phyloP scores from a whole-genome alignment of 2,329 filamentous ascomycete genomes.

The Stemphylium beticola region DNA sequence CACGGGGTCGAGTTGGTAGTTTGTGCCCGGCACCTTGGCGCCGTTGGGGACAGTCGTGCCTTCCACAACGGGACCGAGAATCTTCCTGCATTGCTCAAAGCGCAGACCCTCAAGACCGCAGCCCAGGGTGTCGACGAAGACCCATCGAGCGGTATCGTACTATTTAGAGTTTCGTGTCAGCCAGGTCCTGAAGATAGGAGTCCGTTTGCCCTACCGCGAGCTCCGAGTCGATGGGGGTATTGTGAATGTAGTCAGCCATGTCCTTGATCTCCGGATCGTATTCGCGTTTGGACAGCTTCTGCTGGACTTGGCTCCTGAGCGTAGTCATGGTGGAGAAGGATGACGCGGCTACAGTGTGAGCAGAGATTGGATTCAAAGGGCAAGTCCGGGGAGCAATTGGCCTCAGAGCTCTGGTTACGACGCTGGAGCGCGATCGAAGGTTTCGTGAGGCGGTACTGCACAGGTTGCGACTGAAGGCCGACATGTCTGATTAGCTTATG shows the following conservation, averaged over 20 bases:
- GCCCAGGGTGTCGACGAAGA: slow-evolving; percentile 95
- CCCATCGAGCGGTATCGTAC: slow-evolving; percentile 96
- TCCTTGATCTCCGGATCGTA: slow-evolving; percentile 95
- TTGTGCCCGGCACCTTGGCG: slow-evolving; percentile 86
- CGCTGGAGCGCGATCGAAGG: slow-evolving; percentile 43
- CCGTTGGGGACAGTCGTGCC: slow-evolving; percentile 93
- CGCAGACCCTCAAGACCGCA: slow-evolving; percentile 94
- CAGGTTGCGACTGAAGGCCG: slow-evolving; percentile 51
- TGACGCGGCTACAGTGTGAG: slow-evolving; percentile 31
- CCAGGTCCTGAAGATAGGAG: not conserved
- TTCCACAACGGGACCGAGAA: slow-evolving; percentile 88
- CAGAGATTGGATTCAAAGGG: slow-evolving; percentile 28
- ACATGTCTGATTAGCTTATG: slow-evolving; percentile 50
- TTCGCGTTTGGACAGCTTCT: slow-evolving; percentile 50
- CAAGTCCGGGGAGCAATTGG: slow-evolving; percentile 44
- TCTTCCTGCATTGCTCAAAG: slow-evolving; percentile 95
- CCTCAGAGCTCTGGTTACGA: slow-evolving; percentile 45
- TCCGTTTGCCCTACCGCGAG: slow-evolving; percentile 73
- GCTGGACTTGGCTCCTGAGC: slow-evolving; percentile 44
- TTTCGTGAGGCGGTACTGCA: slow-evolving; percentile 48
- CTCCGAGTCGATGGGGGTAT: slow-evolving; percentile 87
- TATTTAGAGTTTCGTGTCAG: slow-evolving; percentile 47
- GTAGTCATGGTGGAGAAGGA: slow-evolving; percentile 49
- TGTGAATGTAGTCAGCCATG: slow-evolving; percentile 93
- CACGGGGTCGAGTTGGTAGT: slow-evolving; percentile 92